These are phyloP conservation scores for Aaosphaeria arxii DNA, from an alignment of 2,329 filamentous ascomycete genomes.

Conservation along the genomic window DNA sequence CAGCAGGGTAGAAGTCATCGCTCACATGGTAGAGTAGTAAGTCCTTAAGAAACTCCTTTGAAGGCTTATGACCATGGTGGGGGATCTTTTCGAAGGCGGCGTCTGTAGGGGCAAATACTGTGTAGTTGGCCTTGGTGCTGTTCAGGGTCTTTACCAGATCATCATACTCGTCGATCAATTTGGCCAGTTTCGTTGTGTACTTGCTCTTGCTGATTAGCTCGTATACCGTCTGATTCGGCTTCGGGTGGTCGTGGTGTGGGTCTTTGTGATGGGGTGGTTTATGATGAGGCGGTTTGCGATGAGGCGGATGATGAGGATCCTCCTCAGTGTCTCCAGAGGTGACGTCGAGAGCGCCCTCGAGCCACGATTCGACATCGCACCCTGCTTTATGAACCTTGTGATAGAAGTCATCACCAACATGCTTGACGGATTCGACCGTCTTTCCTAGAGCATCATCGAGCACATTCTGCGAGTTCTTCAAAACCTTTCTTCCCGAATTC, in stretches of 20 bases:
- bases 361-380: slow-evolving; percentile 49
- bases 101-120: slow-evolving; percentile 77
- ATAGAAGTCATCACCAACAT: slow-evolving; percentile 27
- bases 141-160: slow-evolving; percentile 73
- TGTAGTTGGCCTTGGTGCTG: slow-evolving; percentile 70
- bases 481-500: slow-evolving; percentile 16
- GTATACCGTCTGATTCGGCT: slow-evolving; percentile 71
- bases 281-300: slow-evolving; percentile 15
- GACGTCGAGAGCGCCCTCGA: slow-evolving; percentile 37
- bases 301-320: slow-evolving; percentile 28
- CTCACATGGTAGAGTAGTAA: slow-evolving; percentile 75
- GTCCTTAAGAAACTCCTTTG: slow-evolving; percentile 67
- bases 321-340: slow-evolving; percentile 35
- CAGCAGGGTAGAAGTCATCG: slow-evolving; percentile 63
- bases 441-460: slow-evolving; percentile 44
- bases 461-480: slow-evolving; percentile 36
- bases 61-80: slow-evolving; percentile 55
- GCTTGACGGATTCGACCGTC: slow-evolving; percentile 36
- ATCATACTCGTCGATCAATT: slow-evolving; percentile 69
- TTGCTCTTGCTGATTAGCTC: slow-evolving; percentile 73
- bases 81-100: slow-evolving; percentile 69
- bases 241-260: slow-evolving; percentile 40
- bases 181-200: slow-evolving; percentile 72
- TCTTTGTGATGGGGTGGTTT: slow-evolving; percentile 33
- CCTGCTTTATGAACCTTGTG: slow-evolving; percentile 43